Evolutionary conservation across 2,329 filamentous ascomycete species (phyloP), one percentile per base, ranked within the genome.

Genomic region (Penicillium sp.): DNA sequence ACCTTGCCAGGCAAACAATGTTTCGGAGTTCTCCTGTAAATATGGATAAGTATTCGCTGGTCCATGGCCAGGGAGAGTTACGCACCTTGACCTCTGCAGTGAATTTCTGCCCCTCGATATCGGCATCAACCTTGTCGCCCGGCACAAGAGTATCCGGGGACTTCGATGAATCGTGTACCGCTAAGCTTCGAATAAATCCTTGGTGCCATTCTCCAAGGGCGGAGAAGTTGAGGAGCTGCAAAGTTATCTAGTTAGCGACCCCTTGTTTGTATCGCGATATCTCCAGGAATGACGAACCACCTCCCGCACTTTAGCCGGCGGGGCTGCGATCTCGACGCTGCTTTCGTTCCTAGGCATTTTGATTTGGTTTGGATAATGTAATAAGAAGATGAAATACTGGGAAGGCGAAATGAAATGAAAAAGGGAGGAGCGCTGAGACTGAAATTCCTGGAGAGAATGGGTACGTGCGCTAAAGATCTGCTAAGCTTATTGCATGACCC

Each of bases 1-100:
- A n/a, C 66, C 66, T 48, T 68, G 66, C 66, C 66, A 68, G 16
- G 59, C 59, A 28, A 67, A 65, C 14, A 65, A 40, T 14, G 19
- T 54, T 43, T 67, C 64, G 5, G 59, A 58, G 24, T 67, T 68
- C 31, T 62, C 56, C 66, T 65, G 28, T 19, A 3, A 8, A 28
- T 19, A 6, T 5, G 13, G 31, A 8, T 21, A 2, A 39, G 36
- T 29, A 48, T 21, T 19, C 9, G 33, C 10, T 28, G 5, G 24
- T 10, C 10, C 24, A 28, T 10, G 10, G 24, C 5, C 5, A 28
- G 10, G 24, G 24, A 28, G 5, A 28, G 24, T 5, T 37, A 26
- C 54, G 37, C 23, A 65, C 62, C 55, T 45, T 51, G 29, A 63
- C 50, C 23, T 57, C 53, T 9, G 61, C 62, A 4, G 59, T 55